Conservation (phyloP, 495 filamentous ascomycete genomes). For the Penicillium subrubescens region DNA sequence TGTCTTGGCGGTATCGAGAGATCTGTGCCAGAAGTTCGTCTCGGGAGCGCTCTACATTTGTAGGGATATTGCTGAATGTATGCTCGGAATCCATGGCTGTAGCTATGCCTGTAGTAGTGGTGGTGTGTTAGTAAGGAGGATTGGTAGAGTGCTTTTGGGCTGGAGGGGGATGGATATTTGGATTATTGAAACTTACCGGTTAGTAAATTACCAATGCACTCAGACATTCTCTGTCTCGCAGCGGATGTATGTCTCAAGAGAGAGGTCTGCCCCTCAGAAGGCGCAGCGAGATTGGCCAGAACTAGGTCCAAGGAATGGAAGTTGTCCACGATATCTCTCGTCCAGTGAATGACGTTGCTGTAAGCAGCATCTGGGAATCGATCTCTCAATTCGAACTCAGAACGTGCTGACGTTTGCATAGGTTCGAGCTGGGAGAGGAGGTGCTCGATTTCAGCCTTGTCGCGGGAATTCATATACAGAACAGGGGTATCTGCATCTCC, state of each 20-base stretch:
- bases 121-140: neutral
- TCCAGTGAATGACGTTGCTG: conserved; percentile 73
- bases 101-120: conserved; percentile 65
- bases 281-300: conserved; percentile 74
- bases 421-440: conserved; percentile 67
- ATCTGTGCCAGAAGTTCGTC: conserved; percentile 86
- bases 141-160: neutral
- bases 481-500: conserved; percentile 50
- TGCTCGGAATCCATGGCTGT: conserved; percentile 91
- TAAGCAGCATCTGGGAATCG: conserved; percentile 76
- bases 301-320: conserved; percentile 96
- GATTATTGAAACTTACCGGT: conserved; percentile 57
- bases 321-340: conserved; percentile 80
- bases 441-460: conserved; percentile 69
- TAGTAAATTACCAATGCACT: conserved; percentile 88
- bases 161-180: neutral
- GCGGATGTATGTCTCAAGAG: conserved; percentile 75
- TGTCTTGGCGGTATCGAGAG: conserved; percentile 76
- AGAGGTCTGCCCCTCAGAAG: conserved; percentile 75
- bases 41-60: conserved; percentile 74
- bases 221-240: conserved; percentile 75
- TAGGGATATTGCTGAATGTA: conserved; percentile 84
- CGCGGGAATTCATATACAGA: conserved; percentile 79
- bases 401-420: conserved; percentile 67
- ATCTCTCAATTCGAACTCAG: conserved; percentile 81